These are phyloP conservation scores for Serendipita vermifera DNA, from an alignment of 768 basidiomycete species.

Conservation along the genomic window DNA sequence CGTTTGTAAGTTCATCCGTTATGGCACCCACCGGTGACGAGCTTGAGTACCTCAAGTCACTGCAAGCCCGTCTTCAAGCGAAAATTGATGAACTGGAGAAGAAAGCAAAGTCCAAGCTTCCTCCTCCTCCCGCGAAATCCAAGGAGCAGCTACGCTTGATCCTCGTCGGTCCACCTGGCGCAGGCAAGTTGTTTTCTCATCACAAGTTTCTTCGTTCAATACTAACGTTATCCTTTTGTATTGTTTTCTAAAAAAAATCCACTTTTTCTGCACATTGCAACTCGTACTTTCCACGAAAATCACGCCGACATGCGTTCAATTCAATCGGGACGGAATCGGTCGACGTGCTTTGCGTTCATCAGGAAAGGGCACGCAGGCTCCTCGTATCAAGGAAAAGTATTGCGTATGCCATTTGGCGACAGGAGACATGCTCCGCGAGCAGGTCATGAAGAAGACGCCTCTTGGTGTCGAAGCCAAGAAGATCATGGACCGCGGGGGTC, in stretches of 20 bases:
- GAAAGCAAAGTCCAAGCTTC: constrained; percentile 39
- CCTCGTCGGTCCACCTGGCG: constrained; percentile 91
- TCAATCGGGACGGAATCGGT: not conserved
- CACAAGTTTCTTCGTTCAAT: no score
- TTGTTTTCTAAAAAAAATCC: not conserved
- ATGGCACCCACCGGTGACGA: constrained; percentile 36
- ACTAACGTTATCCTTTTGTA: not conserved
- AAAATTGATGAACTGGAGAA: constrained; percentile 76
- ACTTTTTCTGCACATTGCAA: constrained; percentile 1
- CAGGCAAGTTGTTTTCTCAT: constrained; percentile 45
- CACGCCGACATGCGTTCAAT: constrained; percentile 1
- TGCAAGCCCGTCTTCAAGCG: constrained; percentile 78
- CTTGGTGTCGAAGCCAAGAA: constrained; percentile 91
- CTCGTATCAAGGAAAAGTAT: constrained; percentile 80
- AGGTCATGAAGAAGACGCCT: constrained; percentile 74
- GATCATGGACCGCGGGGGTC: constrained; percentile 92
- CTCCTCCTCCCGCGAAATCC: constrained; percentile 31
- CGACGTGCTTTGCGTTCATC: constrained; percentile 12
- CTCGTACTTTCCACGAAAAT: constrained; percentile 3
- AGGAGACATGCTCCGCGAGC: constrained; percentile 95
- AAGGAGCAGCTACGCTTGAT: constrained; percentile 81
- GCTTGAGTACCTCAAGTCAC: constrained; percentile 87
- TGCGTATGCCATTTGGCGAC: constrained; percentile 98
- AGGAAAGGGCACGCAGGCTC: constrained; percentile 99
- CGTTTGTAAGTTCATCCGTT: not conserved